Conservation (phyloP, 108 stramenopile species). For the Skeletonema potamos region DNA sequence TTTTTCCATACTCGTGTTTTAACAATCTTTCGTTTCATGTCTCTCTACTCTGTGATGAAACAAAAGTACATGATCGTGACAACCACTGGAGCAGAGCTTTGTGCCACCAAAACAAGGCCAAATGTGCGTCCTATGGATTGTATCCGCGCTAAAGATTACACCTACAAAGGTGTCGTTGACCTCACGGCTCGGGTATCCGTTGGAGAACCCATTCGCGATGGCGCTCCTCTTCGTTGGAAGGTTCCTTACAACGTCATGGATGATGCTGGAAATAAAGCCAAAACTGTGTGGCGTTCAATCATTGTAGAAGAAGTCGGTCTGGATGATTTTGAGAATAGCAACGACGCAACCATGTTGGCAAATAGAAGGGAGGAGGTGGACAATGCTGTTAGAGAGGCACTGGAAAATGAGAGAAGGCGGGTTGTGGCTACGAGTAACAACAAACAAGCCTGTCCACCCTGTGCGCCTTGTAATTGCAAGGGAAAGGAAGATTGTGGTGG, state of each 20-base stretch:
- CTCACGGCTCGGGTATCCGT: constrained; percentile 63
- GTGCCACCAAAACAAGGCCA: constrained; percentile 60
- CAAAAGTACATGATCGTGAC: constrained; percentile 58
- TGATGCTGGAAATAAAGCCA: constrained; percentile 79
- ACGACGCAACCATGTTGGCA: constrained; percentile 41
- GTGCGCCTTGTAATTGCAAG: constrained; percentile 26
- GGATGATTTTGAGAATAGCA: constrained; percentile 56
- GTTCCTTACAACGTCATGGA: constrained; percentile 88
- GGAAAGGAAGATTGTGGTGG: constrained; percentile 7
- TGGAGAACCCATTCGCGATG: constrained; percentile 71
- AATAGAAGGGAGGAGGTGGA: constrained; percentile 45
- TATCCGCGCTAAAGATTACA: constrained; percentile 70
- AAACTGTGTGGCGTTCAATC: constrained; percentile 77
- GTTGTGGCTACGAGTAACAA: neutral
- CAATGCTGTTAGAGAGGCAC: constrained; percentile 46
- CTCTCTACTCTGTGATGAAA: neutral
- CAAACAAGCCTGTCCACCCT: constrained; percentile 15
- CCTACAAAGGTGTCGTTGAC: constrained; percentile 74
- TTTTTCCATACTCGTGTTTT: neutral
- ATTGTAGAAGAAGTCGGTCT: constrained; percentile 82
- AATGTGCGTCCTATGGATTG: constrained; percentile 67
- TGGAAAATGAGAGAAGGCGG: constrained; percentile 50
- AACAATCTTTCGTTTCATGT: neutral
- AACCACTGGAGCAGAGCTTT: constrained; percentile 82
- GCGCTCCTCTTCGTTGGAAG: constrained; percentile 58